phyloP scores from a whole-genome alignment of 2,329 filamentous ascomycete species.

The Hawksworthiomyces lignivorus region DNA sequence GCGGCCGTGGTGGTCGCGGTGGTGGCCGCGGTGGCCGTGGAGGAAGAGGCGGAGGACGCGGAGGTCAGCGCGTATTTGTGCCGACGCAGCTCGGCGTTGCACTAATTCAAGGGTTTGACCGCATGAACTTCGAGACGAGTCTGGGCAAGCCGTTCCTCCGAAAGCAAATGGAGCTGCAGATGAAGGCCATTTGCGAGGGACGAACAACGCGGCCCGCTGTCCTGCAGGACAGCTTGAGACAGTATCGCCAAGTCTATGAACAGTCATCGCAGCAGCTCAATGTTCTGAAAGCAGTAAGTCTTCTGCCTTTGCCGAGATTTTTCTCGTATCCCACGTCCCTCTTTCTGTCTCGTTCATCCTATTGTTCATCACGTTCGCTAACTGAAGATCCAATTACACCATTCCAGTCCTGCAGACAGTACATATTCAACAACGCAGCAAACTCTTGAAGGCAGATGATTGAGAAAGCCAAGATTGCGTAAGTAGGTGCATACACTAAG shows the following conservation, averaged over 20 bases:
- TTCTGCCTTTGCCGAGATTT: too few species aligned
- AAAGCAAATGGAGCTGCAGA: slow-evolving; percentile 95
- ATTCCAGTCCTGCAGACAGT: slow-evolving; percentile 45
- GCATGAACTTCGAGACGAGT: slow-evolving; percentile 86
- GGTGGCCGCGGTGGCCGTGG: slow-evolving; percentile 32
- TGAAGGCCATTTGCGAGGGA: slow-evolving; percentile 95
- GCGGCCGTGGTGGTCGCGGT: slow-evolving; percentile 37
- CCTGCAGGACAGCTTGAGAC: slow-evolving; percentile 72
- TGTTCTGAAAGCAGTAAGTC: slow-evolving; percentile 54
- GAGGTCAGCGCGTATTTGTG: slow-evolving; percentile 74
- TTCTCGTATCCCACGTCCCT: background rate
- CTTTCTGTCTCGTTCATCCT: background rate
- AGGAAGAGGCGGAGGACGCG: slow-evolving; percentile 36
- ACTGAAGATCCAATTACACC: slow-evolving; percentile 12
- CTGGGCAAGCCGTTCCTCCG: slow-evolving; percentile 91
- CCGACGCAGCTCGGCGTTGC: slow-evolving; percentile 87
- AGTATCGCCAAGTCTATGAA: slow-evolving; percentile 80
- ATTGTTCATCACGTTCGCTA: background rate
- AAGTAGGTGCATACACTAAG: too few species aligned
- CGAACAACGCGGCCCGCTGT: slow-evolving; percentile 66
- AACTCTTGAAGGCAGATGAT: too few species aligned
- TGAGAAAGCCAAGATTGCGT: too few species aligned
- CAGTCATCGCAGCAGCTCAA: slow-evolving; percentile 72
- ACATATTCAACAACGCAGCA: slow-evolving; percentile 33
- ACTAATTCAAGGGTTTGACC: slow-evolving; percentile 88